Base-by-base conservation (phyloP, 176 grass and related monocot species). In the Thinopyrum elongatum region DNA sequence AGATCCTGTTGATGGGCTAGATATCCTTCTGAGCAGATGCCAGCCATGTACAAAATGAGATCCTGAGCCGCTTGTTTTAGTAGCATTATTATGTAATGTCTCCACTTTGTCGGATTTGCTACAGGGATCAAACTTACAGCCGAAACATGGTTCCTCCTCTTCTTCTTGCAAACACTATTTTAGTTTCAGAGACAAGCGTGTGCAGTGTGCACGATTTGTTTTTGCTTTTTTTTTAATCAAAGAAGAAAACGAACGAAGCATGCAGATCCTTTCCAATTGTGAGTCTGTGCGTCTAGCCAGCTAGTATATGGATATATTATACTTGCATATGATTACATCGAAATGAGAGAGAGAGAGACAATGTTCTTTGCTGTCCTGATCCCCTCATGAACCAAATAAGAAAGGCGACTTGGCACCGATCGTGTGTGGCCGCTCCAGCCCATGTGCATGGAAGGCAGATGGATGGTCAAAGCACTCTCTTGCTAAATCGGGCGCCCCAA, bases 381-480 rank as follows among this genome's bases (percentile, higher is more conserved):
- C 13, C 27, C 42, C 35, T 5, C 4, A 26, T 35, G 64, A 78
- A 59, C 39, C 30, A 71, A 86, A 83, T 26, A 41, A 77, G 67
- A 70, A 73, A 41, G 57, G 26, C 65, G 73, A 79, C 80, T 7
- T 27, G 65, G 73, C 57, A 90, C 65, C 65, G 23, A 57, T 7
- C 65, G 27, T 65, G 68, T 13, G 66, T 29, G 36, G 17, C 51
- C 51, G 36, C 36, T 2, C 7, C 17, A 27, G 39, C 34, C 5
- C 22, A 8, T 22, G 62, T 36, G 47, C 26, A 16, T 70, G 70
- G 57, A 35, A 76, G 31, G 7, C 57, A 7, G 73, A 38, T 84
- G 44, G 75, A 28, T 59, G 59, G 75, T 84, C 89, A 90, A 80
- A 83, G 67, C 49, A 44, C 17, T 17, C 14, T 74, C 67, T 71